phyloP scores from a whole-genome alignment of 352 stramenopile genomes.

The Globisporangium spiculum region DNA sequence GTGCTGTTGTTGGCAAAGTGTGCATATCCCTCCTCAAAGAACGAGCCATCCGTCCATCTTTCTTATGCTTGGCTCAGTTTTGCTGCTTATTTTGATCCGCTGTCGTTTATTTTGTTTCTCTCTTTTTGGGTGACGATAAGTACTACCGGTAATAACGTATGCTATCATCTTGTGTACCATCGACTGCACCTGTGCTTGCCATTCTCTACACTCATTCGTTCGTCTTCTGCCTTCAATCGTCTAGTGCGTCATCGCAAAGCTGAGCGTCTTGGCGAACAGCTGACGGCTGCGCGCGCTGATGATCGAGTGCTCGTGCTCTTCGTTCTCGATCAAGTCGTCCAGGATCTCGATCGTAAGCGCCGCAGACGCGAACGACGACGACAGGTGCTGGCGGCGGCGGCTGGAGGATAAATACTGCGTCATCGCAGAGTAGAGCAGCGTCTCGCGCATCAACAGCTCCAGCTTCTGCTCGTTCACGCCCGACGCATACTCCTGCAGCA shows the following conservation, averaged over 20 bases:
- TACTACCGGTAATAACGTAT: slow-evolving; percentile 4
- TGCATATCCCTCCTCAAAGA: slow-evolving; percentile 7
- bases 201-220: background rate
- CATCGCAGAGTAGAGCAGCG: slow-evolving; percentile 66
- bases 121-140: slow-evolving; percentile 5
- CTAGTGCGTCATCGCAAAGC: slow-evolving; percentile 36
- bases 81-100: slow-evolving; percentile 22
- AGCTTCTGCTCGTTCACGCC: slow-evolving; percentile 63
- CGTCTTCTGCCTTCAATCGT: slow-evolving; percentile 5
- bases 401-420: slow-evolving; percentile 37
- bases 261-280: slow-evolving; percentile 74
- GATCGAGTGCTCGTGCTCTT: slow-evolving; percentile 42
- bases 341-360: slow-evolving; percentile 61
- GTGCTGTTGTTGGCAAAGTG: background rate
- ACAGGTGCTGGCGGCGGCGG: slow-evolving; percentile 18
- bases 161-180: slow-evolving; percentile 6
- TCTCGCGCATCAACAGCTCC: slow-evolving; percentile 63
- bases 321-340: slow-evolving; percentile 54
- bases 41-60: slow-evolving; percentile 13
- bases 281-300: slow-evolving; percentile 54
- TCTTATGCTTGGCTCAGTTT: slow-evolving; percentile 26
- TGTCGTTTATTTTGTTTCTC: slow-evolving; percentile 15
- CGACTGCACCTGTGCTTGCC: background rate
- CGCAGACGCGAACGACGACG: slow-evolving; percentile 16
- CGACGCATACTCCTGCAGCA: slow-evolving; percentile 49